phyloP scores from a whole-genome alignment of 345 rosid species.

The Balakata baccata region DNA sequence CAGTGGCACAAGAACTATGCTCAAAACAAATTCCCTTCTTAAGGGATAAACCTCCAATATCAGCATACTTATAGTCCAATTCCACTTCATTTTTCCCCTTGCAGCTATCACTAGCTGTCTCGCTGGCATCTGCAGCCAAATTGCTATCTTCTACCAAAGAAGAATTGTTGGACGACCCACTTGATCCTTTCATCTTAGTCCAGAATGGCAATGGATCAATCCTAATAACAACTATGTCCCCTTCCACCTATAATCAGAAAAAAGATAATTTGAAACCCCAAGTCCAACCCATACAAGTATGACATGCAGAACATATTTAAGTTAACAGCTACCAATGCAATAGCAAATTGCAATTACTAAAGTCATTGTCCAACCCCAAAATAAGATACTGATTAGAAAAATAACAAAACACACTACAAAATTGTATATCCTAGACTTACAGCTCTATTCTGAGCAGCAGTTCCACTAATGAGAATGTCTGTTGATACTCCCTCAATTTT shows the following conservation, averaged over 20 bases:
- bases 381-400: background rate
- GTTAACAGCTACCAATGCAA: background rate
- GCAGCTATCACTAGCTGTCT: conserved; percentile 18
- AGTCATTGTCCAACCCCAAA: background rate
- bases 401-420: background rate
- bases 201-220: conserved; percentile 61
- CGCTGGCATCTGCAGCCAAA: conserved; percentile 29
- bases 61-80: conserved; percentile 22
- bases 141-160: conserved; percentile 33
- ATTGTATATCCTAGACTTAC: conserved; percentile 42
- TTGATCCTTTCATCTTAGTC: conserved; percentile 82
- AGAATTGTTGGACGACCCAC: conserved; percentile 32
- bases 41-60: conserved; percentile 17
- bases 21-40: conserved; percentile 28
- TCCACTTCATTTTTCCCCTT: conserved; percentile 36
- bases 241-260: conserved; percentile 55
- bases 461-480: conserved; percentile 73
- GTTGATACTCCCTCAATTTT: conserved; percentile 83
- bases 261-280: background rate
- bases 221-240: conserved; percentile 66
- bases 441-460: conserved; percentile 76
- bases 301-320: background rate
- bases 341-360: background rate
- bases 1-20: conserved; percentile 23
- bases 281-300: background rate